Conservation (phyloP, 176 grass and related monocot species). For the Hyparrhenia diplandra region DNA sequence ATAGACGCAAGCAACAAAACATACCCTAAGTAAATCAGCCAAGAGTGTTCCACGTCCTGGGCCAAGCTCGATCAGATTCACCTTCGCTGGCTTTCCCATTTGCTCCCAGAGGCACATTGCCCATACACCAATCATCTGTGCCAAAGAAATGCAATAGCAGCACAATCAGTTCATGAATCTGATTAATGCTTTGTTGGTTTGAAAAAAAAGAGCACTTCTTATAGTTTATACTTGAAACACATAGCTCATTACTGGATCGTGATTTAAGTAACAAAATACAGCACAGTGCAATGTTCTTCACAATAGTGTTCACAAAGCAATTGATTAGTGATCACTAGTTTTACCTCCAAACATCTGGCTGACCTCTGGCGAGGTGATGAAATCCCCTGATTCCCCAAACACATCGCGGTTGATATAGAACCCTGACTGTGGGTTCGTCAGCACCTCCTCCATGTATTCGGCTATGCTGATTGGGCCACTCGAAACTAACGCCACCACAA, state of each 20-base stretch:
- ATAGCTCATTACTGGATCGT: not conserved
- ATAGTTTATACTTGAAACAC: not conserved
- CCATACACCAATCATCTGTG: conserved; percentile 83
- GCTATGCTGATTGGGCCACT: conserved; percentile 81
- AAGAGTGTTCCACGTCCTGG: conserved; percentile 84
- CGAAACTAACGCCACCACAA: conserved; percentile 51
- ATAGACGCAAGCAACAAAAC: not conserved
- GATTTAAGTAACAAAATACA: not conserved
- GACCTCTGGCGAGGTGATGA: conserved; percentile 89
- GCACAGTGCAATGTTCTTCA: not conserved
- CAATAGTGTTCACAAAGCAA: not conserved
- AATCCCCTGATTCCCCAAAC: conserved; percentile 82
- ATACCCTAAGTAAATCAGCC: conserved; percentile 82
- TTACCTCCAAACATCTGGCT: conserved; percentile 99
- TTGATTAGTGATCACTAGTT: not conserved
- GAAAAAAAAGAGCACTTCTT: not conserved
- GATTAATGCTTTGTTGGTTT: not conserved
- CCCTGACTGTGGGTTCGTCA: conserved; percentile 82
- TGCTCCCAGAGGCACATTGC: conserved; percentile 91
- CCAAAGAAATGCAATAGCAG: not conserved
- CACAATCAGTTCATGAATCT: not conserved
- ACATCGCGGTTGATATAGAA: conserved; percentile 90
- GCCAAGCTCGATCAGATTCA: conserved; percentile 94
- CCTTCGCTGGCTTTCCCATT: conserved; percentile 71
- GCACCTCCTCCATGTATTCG: conserved; percentile 96